Base-by-base conservation (phyloP, 2,329 filamentous ascomycete species). In the Rosellinia necatrix region DNA sequence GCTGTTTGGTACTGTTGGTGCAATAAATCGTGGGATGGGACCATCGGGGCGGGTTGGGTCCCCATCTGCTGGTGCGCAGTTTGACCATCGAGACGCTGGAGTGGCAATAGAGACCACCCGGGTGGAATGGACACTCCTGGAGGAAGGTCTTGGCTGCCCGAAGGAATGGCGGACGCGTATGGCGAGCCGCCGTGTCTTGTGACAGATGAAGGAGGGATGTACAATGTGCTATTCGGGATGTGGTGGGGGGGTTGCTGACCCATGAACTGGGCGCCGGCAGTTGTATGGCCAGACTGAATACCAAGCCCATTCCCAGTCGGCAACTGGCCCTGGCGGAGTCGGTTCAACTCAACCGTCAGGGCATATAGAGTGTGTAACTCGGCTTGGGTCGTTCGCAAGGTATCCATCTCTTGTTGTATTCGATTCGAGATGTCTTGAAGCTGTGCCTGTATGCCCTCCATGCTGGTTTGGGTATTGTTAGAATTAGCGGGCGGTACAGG, bases 291-390 rank as follows among this genome's bases (percentile, higher is more conserved):
- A 5, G 56, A 52, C 52, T 59, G 67, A 15, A 15, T 53, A 21
- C 60, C 35, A 10, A 56, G 27, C 3, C 44, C 24, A 35, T 50
- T 55, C 58, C 67, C 64, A 24, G 64, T 56, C 42, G 70, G 74
- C 30, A 74, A 74, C 52, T 81, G 80, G 34, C 75, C 61, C 58
- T 77, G 78, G 21, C 88, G 85, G 50, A 92, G 76, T 57, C 87
- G 81, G 29, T 82, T 77, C 46, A 94, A 71, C 69, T 94, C 90
- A 17, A 76, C 74, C 58, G 89, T 82, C 58, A 94, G 76, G 13
- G 85, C 74, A 49, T 87, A 81, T n/a, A 92, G 75, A n/a, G 83
- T 75, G 43, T 85, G 81, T 4, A 92, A 70, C 68, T 94, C 89
- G 29, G 87, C 81, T 47, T 89, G 82, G 13, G 85, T 83, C 29